Evolutionary conservation across 257 asterid species (phyloP), one percentile per base, ranked within the genome.

Genomic region (Galeopsis tetrahit): DNA sequence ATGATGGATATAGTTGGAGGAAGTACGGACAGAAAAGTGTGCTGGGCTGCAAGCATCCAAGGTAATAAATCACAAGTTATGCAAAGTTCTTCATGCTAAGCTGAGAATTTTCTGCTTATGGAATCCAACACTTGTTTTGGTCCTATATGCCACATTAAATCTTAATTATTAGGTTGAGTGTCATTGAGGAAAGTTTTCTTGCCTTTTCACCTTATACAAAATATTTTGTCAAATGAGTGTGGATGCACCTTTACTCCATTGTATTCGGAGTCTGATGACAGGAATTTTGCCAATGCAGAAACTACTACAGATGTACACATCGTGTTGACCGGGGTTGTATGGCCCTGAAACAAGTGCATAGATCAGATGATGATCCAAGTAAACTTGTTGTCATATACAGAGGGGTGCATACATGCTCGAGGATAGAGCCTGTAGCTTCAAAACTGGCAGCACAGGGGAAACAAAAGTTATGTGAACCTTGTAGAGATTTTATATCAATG

Each of bases 1-100:
- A 66, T 34, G 81, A 72, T 68, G 76, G 73, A 14, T 73, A 63
- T 62, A 0, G 0, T 11, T 78, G 79, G 79, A 69, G 73, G 60
- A 73, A 69, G 79, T 68, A 63, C 55, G 79, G 76, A 43, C 46
- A 63, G 53, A 74, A 63, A 63, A 7, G 0, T 0, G 31, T 69
- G 0, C 51, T 38, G 14, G 17, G 15, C 43, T 1, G 15, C 34
- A 56, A 10, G 15, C 56, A 63, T 49, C 79, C 77, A 43, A 78
- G 82, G 82, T 78, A 49, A 68, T 59, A 40, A 76, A 0, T 35
- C 58, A 13, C 10, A 21, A 39, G 10, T 64, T 42, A 7, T 17
- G 52, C 14, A 34, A 31, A 11, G 21, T 9, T 64, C 51, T 11
- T 66, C 59, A 15, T 62, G 68, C 44, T 13, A 21, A 21, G 28